Evolutionary conservation across 2,329 filamentous ascomycete species (phyloP).

Genomic region (Remersonia thermophila): DNA sequence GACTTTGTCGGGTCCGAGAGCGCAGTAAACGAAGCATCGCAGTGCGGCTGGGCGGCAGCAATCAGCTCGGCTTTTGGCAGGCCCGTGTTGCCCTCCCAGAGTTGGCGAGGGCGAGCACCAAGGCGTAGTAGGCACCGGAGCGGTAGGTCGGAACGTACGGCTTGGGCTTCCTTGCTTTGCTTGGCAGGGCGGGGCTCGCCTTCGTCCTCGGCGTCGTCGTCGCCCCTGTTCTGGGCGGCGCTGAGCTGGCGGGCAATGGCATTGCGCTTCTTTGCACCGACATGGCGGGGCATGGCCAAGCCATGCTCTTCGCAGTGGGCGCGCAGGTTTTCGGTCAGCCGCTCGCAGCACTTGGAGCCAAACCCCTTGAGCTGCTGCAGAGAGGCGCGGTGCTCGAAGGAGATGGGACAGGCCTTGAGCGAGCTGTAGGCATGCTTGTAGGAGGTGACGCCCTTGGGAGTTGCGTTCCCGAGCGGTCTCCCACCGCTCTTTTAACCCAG

Average conservation of each 20-base stretch:
- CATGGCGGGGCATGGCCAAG: conserved; percentile 52
- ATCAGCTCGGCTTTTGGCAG: conserved; percentile 59
- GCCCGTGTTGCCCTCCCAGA: conserved; percentile 45
- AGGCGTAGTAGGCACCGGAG: conserved; percentile 63
- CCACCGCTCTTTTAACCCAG: conserved; percentile 70
- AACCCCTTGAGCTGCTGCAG: conserved; percentile 62
- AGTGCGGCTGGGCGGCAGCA: conserved; percentile 56
- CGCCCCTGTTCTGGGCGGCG: conserved; percentile 9
- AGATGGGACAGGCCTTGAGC: conserved; percentile 60
- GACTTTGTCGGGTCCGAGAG: conserved; percentile 55
- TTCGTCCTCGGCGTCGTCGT: conserved; percentile 26
- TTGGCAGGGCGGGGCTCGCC: conserved; percentile 33
- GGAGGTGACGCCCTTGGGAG: conserved; percentile 55
- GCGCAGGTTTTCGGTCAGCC: conserved; percentile 49
- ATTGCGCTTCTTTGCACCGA: conserved; percentile 30
- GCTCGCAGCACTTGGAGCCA: conserved; percentile 57
- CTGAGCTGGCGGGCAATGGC: conserved; percentile 13
- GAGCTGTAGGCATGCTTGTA: conserved; percentile 69
- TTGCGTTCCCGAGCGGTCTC: conserved; percentile 57
- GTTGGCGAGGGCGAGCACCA: conserved; percentile 54
- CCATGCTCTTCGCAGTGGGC: conserved; percentile 54
- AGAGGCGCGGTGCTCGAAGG: conserved; percentile 60
- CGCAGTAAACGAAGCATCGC: conserved; percentile 59
- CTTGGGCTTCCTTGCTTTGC: conserved; percentile 46
- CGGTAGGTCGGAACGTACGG: conserved; percentile 59